Conservation (phyloP, 495 filamentous ascomycete genomes). For the Talaromyces stipitatus region DNA sequence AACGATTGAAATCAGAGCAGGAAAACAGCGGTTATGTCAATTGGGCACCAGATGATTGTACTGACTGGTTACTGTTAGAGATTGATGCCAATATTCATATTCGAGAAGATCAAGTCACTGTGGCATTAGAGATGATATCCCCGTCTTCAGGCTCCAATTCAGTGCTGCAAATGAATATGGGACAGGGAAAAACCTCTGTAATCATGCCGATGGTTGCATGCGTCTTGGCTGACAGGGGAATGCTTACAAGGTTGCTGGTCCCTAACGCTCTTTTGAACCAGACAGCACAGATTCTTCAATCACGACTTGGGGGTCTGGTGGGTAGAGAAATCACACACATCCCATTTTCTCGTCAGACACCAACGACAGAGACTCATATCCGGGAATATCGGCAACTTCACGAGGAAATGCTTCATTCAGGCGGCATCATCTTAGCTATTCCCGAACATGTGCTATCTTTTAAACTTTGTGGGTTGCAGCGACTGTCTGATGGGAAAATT, state of each 20-base stretch:
- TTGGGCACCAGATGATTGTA: conserved; percentile 41
- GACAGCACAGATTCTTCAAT: conserved; percentile 50
- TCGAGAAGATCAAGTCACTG: conserved; percentile 49
- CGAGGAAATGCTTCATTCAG: conserved; percentile 32
- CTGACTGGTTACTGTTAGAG: conserved; percentile 56
- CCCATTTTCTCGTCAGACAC: conserved; percentile 51
- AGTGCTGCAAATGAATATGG: conserved; percentile 69
- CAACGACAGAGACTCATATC: conserved; percentile 4
- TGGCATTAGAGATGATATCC: conserved; percentile 49
- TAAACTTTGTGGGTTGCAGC: conserved; percentile 56
- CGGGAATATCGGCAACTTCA: conserved; percentile 21
- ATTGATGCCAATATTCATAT: conserved; percentile 57
- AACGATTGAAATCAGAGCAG: conserved; percentile 39
- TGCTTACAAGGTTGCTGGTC: conserved; percentile 53
- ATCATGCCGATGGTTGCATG: conserved; percentile 59
- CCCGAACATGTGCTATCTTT: conserved; percentile 68
- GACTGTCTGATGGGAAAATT: conserved; percentile 15
- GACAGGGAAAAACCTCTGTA: conserved; percentile 64
- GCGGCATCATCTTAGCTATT: conserved; percentile 51
- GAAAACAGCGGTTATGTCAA: conserved; percentile 43
- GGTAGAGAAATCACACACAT: conserved; percentile 51
- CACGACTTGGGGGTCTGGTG: conserved; percentile 51
- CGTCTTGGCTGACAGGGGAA: conserved; percentile 42
- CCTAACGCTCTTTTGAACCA: conserved; percentile 54
- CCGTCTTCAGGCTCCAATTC: conserved; percentile 38